Base-by-base conservation (phyloP, 2,329 filamentous ascomycete genomes). In the Sporothrix brunneoviolacea region DNA sequence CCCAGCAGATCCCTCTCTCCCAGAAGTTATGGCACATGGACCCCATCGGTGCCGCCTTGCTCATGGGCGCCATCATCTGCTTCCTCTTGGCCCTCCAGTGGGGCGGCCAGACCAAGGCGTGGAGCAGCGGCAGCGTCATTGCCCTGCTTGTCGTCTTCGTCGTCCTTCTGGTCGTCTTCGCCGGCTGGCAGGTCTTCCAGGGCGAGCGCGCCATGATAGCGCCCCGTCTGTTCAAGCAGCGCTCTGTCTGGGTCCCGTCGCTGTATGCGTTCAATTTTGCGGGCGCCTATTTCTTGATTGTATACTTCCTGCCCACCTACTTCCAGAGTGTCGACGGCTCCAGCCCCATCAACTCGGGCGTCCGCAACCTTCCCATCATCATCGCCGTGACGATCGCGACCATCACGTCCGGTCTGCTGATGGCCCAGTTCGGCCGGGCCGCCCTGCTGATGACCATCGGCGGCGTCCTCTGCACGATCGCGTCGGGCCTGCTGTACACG, bases 171-270 rank as follows among this genome's bases (percentile, higher is more conserved):
- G 39, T 58, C 21, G 41, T 57, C 24, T 69, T 70, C 51, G 54
- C 54, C 4, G 55, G 57, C 10, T 60, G 64, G 42, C 63, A 70
- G 52, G 61, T 52, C 30, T 65, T 50, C 18, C 58, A 63, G 51
- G 74, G 72, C 4, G 70, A 74, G n/a, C 61, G 67, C 2, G 75
- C 75, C 24, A 77, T 79, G 68, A 65, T 80, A 4, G 69, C 73
- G 0, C 63, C 68, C 1, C 68, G 69, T 0, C 63, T 80, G 30
- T 48, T 77, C 12, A 61, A 59, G 15, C 64, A 67, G 30, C 65
- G 73, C 0, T 60, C 70, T 18, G 66, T 78, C 12, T 68, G 65
- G 61, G 60, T 67, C 8, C 64, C 67, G n/a, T 64, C 67, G 28
- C n/a, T 69, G 3, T 72, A 69, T 39, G 65, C 66, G 18, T 65